phyloP scores from a whole-genome alignment of 805 yeast species.

The Candida peoriensis region DNA sequence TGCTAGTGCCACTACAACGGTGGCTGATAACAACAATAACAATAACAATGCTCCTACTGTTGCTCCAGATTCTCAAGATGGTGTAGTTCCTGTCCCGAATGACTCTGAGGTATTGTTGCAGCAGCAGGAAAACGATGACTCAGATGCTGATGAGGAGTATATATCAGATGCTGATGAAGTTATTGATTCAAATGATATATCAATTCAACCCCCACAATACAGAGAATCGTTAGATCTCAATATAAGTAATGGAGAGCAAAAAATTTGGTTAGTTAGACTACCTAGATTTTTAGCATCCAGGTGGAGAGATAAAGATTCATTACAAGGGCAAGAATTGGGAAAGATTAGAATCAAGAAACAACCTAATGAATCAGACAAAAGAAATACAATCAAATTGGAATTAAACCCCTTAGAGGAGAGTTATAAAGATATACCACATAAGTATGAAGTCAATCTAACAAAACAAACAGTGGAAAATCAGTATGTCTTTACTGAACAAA shows the following conservation, averaged over 20 bases:
- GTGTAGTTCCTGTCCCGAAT: too few relatives aligned
- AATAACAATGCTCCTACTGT: too few relatives aligned
- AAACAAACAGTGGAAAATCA: conserved; percentile 82
- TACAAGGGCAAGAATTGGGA: conserved; percentile 75
- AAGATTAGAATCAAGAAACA: conserved; percentile 50
- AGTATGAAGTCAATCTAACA: conserved; percentile 73
- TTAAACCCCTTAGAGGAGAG: conserved; percentile 45
- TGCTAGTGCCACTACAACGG: too few relatives aligned
- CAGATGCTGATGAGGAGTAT: conserved; percentile 34
- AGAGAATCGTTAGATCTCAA: conserved; percentile 74
- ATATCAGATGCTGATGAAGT: conserved; percentile 38
- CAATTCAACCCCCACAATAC: conserved; percentile 38
- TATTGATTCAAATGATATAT: conserved; percentile 40
- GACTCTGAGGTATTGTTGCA: conserved; percentile 13
- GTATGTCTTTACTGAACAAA: conserved; percentile 83
- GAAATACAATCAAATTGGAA: conserved; percentile 44
- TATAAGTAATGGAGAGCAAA: conserved; percentile 52
- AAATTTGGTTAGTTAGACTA: conserved; percentile 88
- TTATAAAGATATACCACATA: conserved; percentile 64
- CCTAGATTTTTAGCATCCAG: conserved; percentile 82
- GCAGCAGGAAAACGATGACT: conserved; percentile 24
- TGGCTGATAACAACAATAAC: too few relatives aligned
- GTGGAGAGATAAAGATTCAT: conserved; percentile 62
- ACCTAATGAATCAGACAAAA: conserved; percentile 1
- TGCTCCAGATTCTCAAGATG: too few relatives aligned